Base-by-base conservation (phyloP, 306 rosid genomes). In the Prunus campanulata region DNA sequence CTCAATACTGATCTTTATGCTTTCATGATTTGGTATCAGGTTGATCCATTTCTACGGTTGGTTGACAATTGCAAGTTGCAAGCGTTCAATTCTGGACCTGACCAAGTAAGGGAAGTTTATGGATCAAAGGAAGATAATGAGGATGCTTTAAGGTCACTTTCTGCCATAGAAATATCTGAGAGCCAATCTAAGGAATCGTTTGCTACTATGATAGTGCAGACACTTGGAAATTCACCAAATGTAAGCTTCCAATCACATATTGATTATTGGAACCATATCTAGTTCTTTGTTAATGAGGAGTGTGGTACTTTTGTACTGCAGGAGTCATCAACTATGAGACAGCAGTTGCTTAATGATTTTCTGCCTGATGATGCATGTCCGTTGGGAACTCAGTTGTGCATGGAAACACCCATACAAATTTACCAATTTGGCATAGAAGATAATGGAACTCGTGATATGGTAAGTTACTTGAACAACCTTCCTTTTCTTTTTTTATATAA, bases 91-190 rank as follows among this genome's bases (percentile, higher is more conserved):
- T 66, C 27, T 69, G 80, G 74, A 67, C 80, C 82, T 42, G 83
- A 74, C 44, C 79, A 80, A 71, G 62, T 65, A 60, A 82, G 46
- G 56, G 76, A 84, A 70, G 66, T n/a, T 55, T 91, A 88, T 61
- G 97, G 95, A 71, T 90, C 97, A 76, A 88, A 85, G 76, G 94
- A 90, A 83, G 97, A 91, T n/a, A 82, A 91, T 62, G 87, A 88
- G 35, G 83, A 83, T 74, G 95, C 95, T 72, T 32, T 74, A 72
- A 54, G 60, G n/a, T 86, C 85, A 27, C 87, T 90, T 79, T 78
- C 86, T 15, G 85, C 77, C 8, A 69, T 90, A 52, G 78, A 51
- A 50, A 71, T 46, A 54, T 71, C 79, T n/a, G 81, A 69, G 51
- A 77, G 39, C 56, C 81, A 88, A 73, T 81, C 88, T 35, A 82